phyloP scores from a whole-genome alignment of 768 basidiomycete genomes.

The Ramaria rubella region DNA sequence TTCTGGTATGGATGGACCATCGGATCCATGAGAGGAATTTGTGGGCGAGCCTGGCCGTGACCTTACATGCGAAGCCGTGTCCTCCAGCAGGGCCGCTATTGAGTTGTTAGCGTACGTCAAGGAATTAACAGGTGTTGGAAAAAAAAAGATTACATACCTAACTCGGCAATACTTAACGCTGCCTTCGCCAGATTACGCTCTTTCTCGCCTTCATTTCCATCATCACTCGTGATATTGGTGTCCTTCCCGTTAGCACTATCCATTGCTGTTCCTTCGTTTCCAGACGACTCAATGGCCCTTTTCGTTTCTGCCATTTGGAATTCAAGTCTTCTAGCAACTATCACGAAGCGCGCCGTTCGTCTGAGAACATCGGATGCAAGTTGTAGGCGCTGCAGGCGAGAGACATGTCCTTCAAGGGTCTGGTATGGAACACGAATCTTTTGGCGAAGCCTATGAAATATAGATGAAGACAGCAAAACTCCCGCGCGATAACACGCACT shows the following conservation, averaged over 20 bases:
- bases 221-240: slow-evolving; percentile 14
- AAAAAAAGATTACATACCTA: slow-evolving; percentile 54
- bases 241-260: slow-evolving; percentile 12
- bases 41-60: slow-evolving; percentile 15
- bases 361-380: slow-evolving; percentile 80
- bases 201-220: slow-evolving; percentile 64
- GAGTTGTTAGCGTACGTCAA: neutral
- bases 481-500: slow-evolving; percentile 42
- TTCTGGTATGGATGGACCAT: neutral
- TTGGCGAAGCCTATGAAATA: slow-evolving; percentile 54
- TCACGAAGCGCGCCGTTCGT: slow-evolving; percentile 76
- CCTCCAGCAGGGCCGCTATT: slow-evolving; percentile 49
- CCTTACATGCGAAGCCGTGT: neutral
- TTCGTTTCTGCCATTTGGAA: slow-evolving; percentile 74
- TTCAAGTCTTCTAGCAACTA: slow-evolving; percentile 76
- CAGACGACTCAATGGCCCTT: slow-evolving; percentile 16
- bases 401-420: slow-evolving; percentile 62
- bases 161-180: slow-evolving; percentile 88
- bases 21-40: neutral
- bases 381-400: slow-evolving; percentile 69
- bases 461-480: slow-evolving; percentile 16
- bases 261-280: slow-evolving; percentile 20
- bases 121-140: neutral
- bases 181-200: slow-evolving; percentile 89
- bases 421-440: slow-evolving; percentile 86